Percentiles rank a stretch among this genome's conserved stretches.
phyloP scores from a whole-genome alignment of 1,284 basidiomycete species.

The Mycosarcoma maydis region DNA sequence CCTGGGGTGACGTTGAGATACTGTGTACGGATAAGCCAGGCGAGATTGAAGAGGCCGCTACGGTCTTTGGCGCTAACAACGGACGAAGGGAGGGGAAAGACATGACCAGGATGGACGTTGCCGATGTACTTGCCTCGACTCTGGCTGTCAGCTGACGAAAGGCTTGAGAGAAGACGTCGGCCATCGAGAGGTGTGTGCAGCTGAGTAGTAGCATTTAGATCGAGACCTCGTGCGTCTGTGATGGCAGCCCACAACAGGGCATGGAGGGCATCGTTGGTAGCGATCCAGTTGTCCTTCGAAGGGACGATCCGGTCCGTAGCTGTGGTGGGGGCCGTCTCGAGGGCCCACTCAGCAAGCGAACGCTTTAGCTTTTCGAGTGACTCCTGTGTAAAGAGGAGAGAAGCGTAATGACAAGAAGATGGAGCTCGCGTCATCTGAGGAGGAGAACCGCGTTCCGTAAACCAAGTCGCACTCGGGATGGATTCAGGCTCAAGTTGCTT shows the following conservation, averaged over 20 bases:
- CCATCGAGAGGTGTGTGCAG: constrained; percentile 5
- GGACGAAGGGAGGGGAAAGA: not conserved
- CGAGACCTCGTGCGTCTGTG: constrained; percentile 1
- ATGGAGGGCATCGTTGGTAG: constrained; percentile 10
- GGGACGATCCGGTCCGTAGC: not conserved
- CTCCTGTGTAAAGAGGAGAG: constrained; percentile 1
- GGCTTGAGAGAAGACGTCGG: not conserved
- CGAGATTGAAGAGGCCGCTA: not conserved
- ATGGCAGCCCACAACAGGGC: constrained; percentile 3
- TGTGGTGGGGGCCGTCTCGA: not conserved
- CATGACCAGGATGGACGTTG: constrained; percentile 8
- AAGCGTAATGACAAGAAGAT: not conserved
- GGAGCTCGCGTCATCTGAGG: constrained; percentile 1
- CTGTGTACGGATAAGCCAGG: not conserved
- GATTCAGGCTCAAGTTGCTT: not conserved
- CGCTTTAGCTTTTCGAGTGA: constrained; percentile 1
- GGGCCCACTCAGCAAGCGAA: not conserved
- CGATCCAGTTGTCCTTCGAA: constrained; percentile 5
- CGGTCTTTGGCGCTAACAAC: not conserved
- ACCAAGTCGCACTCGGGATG: constrained; percentile 1
- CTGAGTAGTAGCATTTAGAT: not conserved
- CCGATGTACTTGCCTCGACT: constrained; percentile 3
- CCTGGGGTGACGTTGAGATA: not conserved
- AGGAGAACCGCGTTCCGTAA: not conserved
- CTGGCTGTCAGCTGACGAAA: too few species aligned